Base-by-base conservation (phyloP, 1,139 yeast species). In the Geotrichum australiense region DNA sequence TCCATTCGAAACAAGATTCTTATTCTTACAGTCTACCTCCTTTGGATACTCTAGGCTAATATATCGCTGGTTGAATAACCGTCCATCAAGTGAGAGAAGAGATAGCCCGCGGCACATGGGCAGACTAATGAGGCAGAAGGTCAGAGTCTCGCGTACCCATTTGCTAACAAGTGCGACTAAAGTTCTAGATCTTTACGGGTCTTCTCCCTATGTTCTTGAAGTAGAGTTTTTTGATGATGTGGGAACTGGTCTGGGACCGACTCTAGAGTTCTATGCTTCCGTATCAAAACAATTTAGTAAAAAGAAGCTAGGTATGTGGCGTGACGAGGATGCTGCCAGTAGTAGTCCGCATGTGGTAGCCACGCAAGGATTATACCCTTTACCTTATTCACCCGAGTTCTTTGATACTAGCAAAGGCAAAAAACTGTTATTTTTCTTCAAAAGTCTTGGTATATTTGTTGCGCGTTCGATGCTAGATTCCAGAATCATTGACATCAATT, bases 241-340 rank as follows among this genome's bases (percentile, higher is more conserved):
- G n/a, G 98, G 98, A 10, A 81, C 96, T 1, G 98, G 98, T 0
- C 65, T 87, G 39, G 98, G 98, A 0, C 98, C 98, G 2, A 91
- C 98, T 0, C 68, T 89, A 48, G 98, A 91, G 60, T 91, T 91
- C 56, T 91, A 86, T 57, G 78, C 96, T 0, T 68, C 73, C 11
- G 91, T 85, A 3, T 86, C 96, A 0, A 76, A 69, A 48, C 91
- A 81, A 48, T 86, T 84, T 57, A 68, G 82, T 1, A 70, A 66
- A 48, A 71, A 70, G 43, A 70, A 70, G 39, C 62, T 80, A 43
- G 63, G 62, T 14, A 65, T 91, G 63, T 91, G 98, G 98, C 71
- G 94, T 51, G 64, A 61, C 24, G 68, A 69, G 37, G 68, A 65
- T 12, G 42, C 54, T 4, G 57, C 54, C 14, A 52, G 55, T 20